Evolutionary conservation across 805 yeast species (phyloP), one percentile per base, ranked within the genome.

Genomic region (Nakazawaea pomicola): DNA sequence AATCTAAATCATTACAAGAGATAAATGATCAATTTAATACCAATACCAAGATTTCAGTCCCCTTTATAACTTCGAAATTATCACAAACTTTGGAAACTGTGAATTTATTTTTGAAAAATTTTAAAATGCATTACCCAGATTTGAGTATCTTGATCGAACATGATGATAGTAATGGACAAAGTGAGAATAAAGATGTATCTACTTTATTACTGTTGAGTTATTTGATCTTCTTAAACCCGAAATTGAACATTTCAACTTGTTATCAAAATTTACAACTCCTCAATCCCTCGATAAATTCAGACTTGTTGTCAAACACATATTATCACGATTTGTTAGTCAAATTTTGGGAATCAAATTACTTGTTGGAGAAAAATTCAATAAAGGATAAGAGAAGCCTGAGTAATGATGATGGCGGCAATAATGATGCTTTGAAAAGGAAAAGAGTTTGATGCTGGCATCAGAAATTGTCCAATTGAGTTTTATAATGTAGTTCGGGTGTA

Each of bases 401-500:
- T 5, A 4, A 40, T 27, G 12, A 16, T 40, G 23, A 40, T 15
- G n/a, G 8, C 18, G 8, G 10, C 15, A 27, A 15, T 18, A 21
- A 38, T 23, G 29, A 23, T 33, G 33, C 10, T 27, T 40, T 40
- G 24, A 40, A 40, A 40, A 40, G 43, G 37, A 39, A 39, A 25
- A 39, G 24, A 32, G 6, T 38, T 15, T 38, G 12, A 37, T 8
- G n/a, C n/a, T n/a, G n/a, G n/a, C n/a, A n/a, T n/a, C n/a, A n/a
- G n/a, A n/a, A n/a, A n/a, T n/a, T n/a, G n/a, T n/a, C n/a, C n/a
- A n/a, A n/a, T n/a, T n/a, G n/a, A n/a, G n/a, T n/a, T n/a, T n/a
- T n/a, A n/a, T n/a, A n/a, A n/a, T n/a, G n/a, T n/a, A n/a, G n/a
- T n/a, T n/a, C n/a, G n/a, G n/a, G n/a, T n/a, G n/a, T n/a, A n/a